phyloP scores from a whole-genome alignment of 2,329 filamentous ascomycete species.

The Alternaria sp. region DNA sequence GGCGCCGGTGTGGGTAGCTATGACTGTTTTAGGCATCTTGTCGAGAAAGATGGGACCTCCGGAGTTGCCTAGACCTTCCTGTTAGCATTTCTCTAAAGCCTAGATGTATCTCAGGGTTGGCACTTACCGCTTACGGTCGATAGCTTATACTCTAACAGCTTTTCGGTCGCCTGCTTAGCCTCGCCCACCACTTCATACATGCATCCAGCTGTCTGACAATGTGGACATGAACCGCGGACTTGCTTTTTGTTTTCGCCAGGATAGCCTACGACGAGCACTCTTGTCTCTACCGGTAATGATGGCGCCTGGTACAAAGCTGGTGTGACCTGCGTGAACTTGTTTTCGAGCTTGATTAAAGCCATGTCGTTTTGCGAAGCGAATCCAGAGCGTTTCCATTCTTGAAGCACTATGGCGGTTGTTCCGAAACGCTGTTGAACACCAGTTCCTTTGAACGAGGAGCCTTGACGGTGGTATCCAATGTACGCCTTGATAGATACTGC shows the following conservation, averaged over 20 bases:
- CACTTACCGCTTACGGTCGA: too few species aligned
- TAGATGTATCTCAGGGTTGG: too few species aligned
- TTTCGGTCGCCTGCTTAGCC: too few species aligned
- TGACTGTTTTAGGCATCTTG: not conserved
- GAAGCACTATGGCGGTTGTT: accelerated
- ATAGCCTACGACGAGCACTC: not conserved
- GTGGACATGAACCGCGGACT: not conserved
- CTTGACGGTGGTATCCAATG: not conserved
- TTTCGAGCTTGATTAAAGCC: not conserved
- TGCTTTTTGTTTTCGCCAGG: not conserved
- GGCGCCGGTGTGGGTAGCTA: not conserved
- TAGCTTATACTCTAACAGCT: too few species aligned
- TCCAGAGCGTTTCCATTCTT: not conserved
- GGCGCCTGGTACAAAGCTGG: not conserved
- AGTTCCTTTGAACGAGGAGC: not conserved
- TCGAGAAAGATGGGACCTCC: too few species aligned
- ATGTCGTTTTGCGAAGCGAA: not conserved
- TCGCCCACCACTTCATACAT: not conserved
- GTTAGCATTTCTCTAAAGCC: too few species aligned
- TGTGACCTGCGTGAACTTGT: not conserved
- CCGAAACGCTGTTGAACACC: not conserved
- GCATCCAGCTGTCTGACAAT: not conserved
- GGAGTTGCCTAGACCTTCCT: too few species aligned
- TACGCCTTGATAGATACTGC: not conserved
- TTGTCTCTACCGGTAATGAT: not conserved